A percentile compares a stretch with the other conserved stretches of the same genome.
These are phyloP conservation scores for Colletotrichum sp. DNA, from an alignment of 2,329 filamentous ascomycete species.

Conservation along the genomic window DNA sequence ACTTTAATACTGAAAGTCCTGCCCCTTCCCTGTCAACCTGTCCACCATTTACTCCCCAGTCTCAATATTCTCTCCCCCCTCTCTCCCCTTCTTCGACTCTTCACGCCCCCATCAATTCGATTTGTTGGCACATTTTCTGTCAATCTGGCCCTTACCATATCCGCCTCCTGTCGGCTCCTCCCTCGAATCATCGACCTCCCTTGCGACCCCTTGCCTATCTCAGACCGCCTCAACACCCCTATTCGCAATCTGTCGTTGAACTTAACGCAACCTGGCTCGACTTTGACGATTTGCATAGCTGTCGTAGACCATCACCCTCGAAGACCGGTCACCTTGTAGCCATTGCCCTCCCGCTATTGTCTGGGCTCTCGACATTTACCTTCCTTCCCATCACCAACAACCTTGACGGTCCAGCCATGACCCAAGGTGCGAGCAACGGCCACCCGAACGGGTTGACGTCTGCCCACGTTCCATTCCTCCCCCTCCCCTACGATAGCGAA, in stretches of 20 bases:
- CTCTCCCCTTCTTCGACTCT: neutral
- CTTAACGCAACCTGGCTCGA: neutral
- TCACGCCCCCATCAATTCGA: neutral
- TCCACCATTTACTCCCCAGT: neutral
- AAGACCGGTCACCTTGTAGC: neutral
- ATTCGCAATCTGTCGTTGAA: neutral
- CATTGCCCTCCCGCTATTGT: conserved; percentile 11
- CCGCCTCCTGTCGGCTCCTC: neutral
- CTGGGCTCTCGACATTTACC: neutral
- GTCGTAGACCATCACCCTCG: neutral
- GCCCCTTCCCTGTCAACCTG: neutral
- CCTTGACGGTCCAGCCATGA: conserved; percentile 8
- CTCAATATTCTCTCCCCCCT: neutral
- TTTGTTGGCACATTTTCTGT: neutral
- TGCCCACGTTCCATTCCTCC: conserved; percentile 65
- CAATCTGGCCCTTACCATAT: neutral
- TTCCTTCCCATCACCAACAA: neutral
- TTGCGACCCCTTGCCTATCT: neutral
- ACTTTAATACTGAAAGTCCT: conserved; percentile 8
- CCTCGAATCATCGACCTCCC: neutral
- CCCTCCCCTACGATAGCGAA: conserved; percentile 77
- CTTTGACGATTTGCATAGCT: neutral
- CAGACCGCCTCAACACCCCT: neutral
- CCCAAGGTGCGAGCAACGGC: conserved; percentile 27
- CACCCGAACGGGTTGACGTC: conserved; percentile 42